Percentiles rank a stretch among this genome's conserved stretches.
phyloP scores from a whole-genome alignment of 2,329 filamentous ascomycete genomes.

The Incumbomyces delicatus region DNA sequence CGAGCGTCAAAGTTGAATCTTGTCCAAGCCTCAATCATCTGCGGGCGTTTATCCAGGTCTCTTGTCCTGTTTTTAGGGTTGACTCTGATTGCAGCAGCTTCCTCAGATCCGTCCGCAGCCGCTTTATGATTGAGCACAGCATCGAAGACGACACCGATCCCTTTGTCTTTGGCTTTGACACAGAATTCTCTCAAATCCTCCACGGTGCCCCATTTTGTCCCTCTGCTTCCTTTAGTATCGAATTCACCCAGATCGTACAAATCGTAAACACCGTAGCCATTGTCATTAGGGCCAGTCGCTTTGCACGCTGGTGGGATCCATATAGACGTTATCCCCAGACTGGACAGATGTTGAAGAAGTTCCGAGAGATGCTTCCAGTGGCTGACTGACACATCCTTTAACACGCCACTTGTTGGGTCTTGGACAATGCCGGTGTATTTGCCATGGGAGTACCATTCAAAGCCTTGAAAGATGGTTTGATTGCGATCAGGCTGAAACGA shows the following conservation, averaged over 20 bases:
- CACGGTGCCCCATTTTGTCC: conserved; percentile 61
- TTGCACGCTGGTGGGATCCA: conserved; percentile 68
- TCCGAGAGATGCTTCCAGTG: conserved; percentile 52
- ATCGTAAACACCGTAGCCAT: conserved; percentile 63
- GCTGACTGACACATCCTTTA: conserved; percentile 29
- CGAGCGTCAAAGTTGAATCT: conserved; percentile 57
- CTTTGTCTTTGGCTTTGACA: conserved; percentile 41
- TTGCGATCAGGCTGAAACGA: conserved; percentile 23
- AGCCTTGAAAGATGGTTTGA: conserved; percentile 56
- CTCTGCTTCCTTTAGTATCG: conserved; percentile 53
- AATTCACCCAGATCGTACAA: conserved; percentile 64
- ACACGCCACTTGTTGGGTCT: background rate
- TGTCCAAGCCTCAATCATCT: conserved; percentile 56
- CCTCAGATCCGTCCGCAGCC: conserved; percentile 56
- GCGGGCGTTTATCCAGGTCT: conserved; percentile 44
- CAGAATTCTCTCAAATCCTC: conserved; percentile 49
- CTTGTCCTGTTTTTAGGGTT: conserved; percentile 48
- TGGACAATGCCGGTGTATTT: conserved; percentile 16
- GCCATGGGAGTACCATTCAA: conserved; percentile 60
- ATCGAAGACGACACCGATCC: conserved; percentile 56
- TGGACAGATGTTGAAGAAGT: conserved; percentile 45
- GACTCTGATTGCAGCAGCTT: conserved; percentile 54
- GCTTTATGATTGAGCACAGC: conserved; percentile 65
- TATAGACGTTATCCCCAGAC: conserved; percentile 51
- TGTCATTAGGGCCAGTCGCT: conserved; percentile 46